Evolutionary conservation across 2,329 filamentous ascomycete species (phyloP).

Genomic region (Zasmidium citrigriseum): DNA sequence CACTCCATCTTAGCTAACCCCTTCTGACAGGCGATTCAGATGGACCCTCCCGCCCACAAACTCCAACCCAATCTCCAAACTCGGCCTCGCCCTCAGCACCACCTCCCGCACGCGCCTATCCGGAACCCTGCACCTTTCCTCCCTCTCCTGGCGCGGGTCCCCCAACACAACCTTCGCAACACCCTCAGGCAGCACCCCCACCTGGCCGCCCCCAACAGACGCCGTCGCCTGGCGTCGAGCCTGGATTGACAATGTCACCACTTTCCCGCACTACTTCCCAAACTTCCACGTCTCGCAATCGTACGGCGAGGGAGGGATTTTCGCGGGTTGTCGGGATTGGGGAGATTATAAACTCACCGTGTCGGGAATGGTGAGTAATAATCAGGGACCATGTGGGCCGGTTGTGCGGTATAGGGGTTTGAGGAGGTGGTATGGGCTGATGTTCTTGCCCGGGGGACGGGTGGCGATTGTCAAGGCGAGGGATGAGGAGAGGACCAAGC

Average conservation of each 20-base stretch:
- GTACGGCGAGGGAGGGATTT: conserved; percentile 2
- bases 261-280: neutral
- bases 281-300: neutral
- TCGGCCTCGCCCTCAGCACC: neutral
- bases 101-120: neutral
- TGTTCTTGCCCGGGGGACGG: neutral
- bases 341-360: neutral
- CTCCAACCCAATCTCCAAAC: neutral
- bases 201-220: neutral
- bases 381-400: neutral
- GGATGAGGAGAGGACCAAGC: neutral
- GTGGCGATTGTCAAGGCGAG: neutral
- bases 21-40: neutral
- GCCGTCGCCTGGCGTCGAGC: neutral
- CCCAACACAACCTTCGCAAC: neutral
- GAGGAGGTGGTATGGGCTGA: conserved; percentile 5
- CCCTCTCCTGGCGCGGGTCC: neutral
- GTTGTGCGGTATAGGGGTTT: neutral
- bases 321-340: neutral
- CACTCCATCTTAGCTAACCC: neutral
- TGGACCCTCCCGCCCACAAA: neutral
- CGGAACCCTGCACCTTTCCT: neutral
- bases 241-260: neutral
- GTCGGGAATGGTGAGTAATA: neutral
- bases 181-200: neutral